phyloP scores from a whole-genome alignment of 1,284 basidiomycete species.

The Omphalotus olearius region DNA sequence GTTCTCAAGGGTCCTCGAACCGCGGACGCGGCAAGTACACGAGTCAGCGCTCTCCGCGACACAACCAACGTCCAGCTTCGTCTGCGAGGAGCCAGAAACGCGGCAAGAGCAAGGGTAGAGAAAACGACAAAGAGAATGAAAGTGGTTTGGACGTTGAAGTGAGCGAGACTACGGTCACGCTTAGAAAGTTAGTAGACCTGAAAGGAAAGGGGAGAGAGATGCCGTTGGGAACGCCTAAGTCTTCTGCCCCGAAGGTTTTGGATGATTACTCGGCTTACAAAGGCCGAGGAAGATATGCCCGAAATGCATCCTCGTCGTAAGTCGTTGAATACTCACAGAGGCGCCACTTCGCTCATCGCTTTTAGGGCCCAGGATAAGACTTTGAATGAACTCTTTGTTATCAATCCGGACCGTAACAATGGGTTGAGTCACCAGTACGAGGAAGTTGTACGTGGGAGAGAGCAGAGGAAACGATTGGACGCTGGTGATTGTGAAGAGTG shows the following conservation, averaged over 20 bases:
- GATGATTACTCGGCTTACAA: constrained; percentile 46
- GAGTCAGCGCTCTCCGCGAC: not conserved
- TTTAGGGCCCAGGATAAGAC: constrained; percentile 28
- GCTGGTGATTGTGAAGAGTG: constrained; percentile 86
- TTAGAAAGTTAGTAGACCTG: constrained; percentile 2
- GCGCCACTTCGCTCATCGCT: not conserved
- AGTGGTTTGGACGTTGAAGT: not conserved
- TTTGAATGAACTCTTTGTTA: constrained; percentile 64
- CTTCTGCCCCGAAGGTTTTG: constrained; percentile 14
- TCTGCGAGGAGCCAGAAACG: constrained; percentile 1
- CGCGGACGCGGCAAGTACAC: not conserved
- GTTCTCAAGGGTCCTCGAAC: not conserved
- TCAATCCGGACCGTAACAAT: constrained; percentile 63
- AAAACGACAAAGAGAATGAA: constrained; percentile 3
- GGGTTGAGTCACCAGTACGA: constrained; percentile 70
- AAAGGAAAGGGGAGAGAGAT: constrained; percentile 1
- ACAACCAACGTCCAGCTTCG: not conserved
- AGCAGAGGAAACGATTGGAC: constrained; percentile 62
- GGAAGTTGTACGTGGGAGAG: constrained; percentile 69
- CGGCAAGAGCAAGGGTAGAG: constrained; percentile 1
- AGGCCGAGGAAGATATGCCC: constrained; percentile 45
- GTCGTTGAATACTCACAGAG: not conserved
- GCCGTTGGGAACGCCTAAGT: constrained; percentile 18
- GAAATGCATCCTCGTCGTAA: constrained; percentile 17
- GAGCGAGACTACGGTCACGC: not conserved